These are phyloP conservation scores for Reutealis trisperma DNA, from an alignment of 345 rosid genomes.

Conservation along the genomic window DNA sequence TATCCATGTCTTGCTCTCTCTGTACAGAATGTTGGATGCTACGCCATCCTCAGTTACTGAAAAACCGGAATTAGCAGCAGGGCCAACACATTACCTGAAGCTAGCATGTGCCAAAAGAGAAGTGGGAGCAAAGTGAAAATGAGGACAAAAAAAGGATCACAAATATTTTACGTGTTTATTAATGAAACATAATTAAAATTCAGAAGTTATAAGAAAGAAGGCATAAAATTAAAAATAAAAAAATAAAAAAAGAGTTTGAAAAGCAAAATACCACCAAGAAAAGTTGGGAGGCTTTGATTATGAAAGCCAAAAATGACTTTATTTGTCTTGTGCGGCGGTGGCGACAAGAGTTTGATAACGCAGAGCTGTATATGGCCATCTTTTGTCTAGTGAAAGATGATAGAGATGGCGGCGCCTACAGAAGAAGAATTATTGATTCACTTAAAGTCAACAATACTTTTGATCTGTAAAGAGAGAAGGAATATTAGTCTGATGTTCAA, in stretches of 20 bases:
- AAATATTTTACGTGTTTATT: not conserved
- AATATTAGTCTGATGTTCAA: not conserved
- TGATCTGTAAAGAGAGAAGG: conserved; percentile 12
- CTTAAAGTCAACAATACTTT: conserved; percentile 7
- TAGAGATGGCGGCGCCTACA: conserved; percentile 14
- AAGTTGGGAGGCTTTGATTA: not conserved
- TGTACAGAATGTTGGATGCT: not conserved
- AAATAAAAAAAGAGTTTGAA: not conserved
- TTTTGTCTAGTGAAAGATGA: not conserved
- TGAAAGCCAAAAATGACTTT: not conserved
- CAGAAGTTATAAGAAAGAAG: not conserved
- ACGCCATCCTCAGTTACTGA: no score
- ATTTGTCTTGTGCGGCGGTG: conserved; percentile 2
- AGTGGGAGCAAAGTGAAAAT: not conserved
- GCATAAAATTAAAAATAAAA: no score
- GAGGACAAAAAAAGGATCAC: not conserved
- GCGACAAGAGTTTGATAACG: not conserved
- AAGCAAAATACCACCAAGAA: not conserved
- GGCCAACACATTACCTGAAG: not conserved
- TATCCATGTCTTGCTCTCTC: not conserved
- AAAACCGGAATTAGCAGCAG: not conserved
- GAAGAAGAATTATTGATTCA: not conserved
- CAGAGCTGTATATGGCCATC: not conserved
- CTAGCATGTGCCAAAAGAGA: not conserved
- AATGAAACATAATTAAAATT: not conserved